These are phyloP conservation scores for Aspergillus heteromorphus DNA, from an alignment of 495 filamentous ascomycete genomes.

Conservation along the genomic window DNA sequence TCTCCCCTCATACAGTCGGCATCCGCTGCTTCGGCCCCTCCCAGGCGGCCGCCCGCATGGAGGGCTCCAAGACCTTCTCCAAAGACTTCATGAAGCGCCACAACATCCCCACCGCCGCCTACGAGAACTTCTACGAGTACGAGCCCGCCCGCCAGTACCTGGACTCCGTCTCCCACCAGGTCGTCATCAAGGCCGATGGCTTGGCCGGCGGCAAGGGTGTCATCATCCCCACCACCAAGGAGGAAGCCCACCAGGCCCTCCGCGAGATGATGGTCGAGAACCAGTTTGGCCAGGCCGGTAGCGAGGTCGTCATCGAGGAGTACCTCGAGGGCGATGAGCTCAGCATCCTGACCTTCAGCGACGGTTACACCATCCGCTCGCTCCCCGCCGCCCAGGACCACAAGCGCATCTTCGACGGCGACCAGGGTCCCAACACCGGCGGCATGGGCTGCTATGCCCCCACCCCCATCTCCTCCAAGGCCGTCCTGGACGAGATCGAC, in stretches of 20 bases:
- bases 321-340: conserved; percentile 88
- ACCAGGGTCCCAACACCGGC: conserved; percentile 89
- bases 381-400: conserved; percentile 95
- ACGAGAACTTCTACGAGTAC: conserved; percentile 82
- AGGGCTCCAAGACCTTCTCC: conserved; percentile 93
- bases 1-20: conserved; percentile 44
- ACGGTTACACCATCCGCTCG: conserved; percentile 77
- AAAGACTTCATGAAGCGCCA: conserved; percentile 98
- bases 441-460: conserved; percentile 98
- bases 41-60: conserved; percentile 80
- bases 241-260: conserved; percentile 76
- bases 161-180: conserved; percentile 63
- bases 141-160: conserved; percentile 71
- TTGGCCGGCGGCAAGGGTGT: conserved; percentile 91
- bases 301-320: conserved; percentile 96
- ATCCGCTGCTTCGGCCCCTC: conserved; percentile 86
- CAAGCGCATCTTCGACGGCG: conserved; percentile 88
- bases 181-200: conserved; percentile 87
- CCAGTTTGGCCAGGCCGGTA: conserved; percentile 80
- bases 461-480: conserved; percentile 72
- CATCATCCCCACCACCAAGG: conserved; percentile 71
- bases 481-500: conserved; percentile 71
- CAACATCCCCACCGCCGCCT: conserved; percentile 83
- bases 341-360: conserved; percentile 84
- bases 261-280: conserved; percentile 85